Evolutionary conservation across 768 basidiomycete genomes (phyloP).

Genomic region (Suillus discolor): DNA sequence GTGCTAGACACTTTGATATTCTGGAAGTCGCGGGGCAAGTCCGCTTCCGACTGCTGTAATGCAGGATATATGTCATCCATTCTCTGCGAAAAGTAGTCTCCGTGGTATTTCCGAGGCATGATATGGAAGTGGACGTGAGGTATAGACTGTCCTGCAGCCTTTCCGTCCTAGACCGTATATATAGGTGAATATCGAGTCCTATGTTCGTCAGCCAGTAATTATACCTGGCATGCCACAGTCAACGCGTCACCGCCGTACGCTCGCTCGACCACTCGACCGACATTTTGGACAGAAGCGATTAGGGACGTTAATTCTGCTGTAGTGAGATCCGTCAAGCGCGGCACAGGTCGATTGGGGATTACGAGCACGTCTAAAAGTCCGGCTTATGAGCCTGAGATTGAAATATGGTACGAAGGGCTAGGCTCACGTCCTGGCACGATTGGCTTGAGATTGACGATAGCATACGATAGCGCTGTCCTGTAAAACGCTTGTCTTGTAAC

Average conservation of each 20-base stretch:
- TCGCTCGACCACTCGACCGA: constrained; percentile 78
- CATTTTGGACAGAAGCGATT: constrained; percentile 76
- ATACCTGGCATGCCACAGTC: constrained; percentile 89
- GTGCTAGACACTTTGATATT: constrained; percentile 15
- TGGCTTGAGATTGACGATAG: constrained; percentile 94
- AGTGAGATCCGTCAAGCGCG: constrained; percentile 56
- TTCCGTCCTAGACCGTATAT: constrained; percentile 69
- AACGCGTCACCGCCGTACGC: constrained; percentile 83
- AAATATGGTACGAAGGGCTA: background rate
- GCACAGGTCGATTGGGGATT: constrained; percentile 55
- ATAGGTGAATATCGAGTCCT: background rate
- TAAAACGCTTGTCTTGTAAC: constrained; percentile 80
- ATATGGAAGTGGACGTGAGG: constrained; percentile 95
- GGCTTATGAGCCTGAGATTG: background rate
- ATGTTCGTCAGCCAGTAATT: constrained; percentile 9
- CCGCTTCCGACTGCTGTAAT: constrained; percentile 65
- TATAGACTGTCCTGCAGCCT: constrained; percentile 74
- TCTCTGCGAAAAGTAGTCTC: constrained; percentile 62
- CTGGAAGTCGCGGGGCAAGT: constrained; percentile 44
- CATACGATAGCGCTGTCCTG: constrained; percentile 67
- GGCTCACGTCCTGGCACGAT: constrained; percentile 91
- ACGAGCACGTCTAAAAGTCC: constrained; percentile 56
- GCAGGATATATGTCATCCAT: constrained; percentile 83
- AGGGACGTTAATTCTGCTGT: constrained; percentile 77
- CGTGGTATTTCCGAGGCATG: constrained; percentile 74